These are phyloP conservation scores for Stagonosporopsis chrysanthemi DNA, from an alignment of 2,329 filamentous ascomycete genomes.

Conservation along the genomic window DNA sequence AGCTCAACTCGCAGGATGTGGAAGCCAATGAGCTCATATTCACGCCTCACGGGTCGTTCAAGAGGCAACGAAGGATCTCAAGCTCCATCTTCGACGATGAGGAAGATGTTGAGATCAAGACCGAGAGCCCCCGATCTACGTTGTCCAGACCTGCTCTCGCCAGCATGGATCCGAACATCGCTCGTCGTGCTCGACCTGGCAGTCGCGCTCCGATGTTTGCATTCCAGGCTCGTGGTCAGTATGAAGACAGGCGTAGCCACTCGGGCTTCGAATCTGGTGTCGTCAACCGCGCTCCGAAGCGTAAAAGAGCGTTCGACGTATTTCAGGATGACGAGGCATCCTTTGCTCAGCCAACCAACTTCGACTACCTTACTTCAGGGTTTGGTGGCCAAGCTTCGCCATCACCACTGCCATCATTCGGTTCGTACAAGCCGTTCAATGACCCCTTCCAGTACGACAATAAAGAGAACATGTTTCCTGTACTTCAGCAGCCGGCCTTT, in stretches of 20 bases:
- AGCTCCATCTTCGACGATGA: constrained; percentile 52
- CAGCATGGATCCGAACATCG: constrained; percentile 42
- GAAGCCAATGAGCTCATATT: constrained; percentile 72
- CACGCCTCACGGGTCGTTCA: constrained; percentile 53
- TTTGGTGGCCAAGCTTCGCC: constrained; percentile 39
- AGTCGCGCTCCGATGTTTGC: constrained; percentile 29
- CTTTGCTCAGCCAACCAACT: constrained; percentile 41
- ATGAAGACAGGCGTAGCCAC: constrained; percentile 42
- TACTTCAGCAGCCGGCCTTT: constrained; percentile 34
- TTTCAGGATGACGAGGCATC: constrained; percentile 51
- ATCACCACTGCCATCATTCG: constrained; percentile 33
- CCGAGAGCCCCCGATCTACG: constrained; percentile 42
- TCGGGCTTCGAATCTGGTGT: constrained; percentile 43
- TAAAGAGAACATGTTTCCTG: constrained; percentile 43
- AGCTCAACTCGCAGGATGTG: constrained; percentile 68
- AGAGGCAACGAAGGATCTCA: constrained; percentile 55
- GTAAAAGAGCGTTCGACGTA: constrained; percentile 51
- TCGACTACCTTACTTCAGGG: constrained; percentile 47
- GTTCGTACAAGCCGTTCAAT: constrained; percentile 39
- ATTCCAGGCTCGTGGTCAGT: constrained; percentile 31
- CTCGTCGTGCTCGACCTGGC: constrained; percentile 43
- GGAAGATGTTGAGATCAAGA: constrained; percentile 48
- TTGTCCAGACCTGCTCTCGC: constrained; percentile 40
- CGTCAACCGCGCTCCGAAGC: constrained; percentile 39
- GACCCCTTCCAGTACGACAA: constrained; percentile 42